phyloP scores from a whole-genome alignment of 805 yeast genomes.

The Zygosaccharomyces siamensis region DNA sequence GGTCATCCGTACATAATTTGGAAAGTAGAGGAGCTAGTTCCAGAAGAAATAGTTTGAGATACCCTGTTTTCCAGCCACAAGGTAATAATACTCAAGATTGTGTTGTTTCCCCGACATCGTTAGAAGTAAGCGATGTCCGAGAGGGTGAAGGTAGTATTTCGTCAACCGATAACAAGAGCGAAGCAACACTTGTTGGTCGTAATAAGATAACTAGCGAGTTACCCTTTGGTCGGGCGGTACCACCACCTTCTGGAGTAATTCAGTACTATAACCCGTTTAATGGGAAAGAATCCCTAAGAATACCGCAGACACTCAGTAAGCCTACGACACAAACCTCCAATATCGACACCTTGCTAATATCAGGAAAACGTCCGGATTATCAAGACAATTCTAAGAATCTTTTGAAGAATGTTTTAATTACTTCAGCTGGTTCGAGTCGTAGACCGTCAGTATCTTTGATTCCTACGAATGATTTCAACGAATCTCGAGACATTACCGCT shows the following conservation, averaged over 20 bases:
- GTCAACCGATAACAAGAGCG: background rate
- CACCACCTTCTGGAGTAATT: constrained; percentile 1
- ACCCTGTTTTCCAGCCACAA: constrained; percentile 4
- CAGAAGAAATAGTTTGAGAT: constrained; percentile 11
- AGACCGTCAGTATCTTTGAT: constrained; percentile 15
- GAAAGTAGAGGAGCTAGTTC: constrained; percentile 13
- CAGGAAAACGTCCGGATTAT: constrained; percentile 9
- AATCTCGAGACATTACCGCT: background rate
- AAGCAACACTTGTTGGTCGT: constrained; percentile 3
- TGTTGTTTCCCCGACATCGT: background rate
- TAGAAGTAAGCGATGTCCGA: background rate
- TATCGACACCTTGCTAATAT: constrained; percentile 12
- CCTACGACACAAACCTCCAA: constrained; percentile 20
- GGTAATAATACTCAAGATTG: constrained; percentile 5
- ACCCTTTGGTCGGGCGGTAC: background rate
- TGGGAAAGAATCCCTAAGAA: constrained; percentile 7
- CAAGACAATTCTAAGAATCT: constrained; percentile 18
- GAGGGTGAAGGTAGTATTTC: constrained; percentile 3
- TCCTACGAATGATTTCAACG: background rate
- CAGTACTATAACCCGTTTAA: constrained; percentile 4
- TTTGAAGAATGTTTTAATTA: constrained; percentile 16
- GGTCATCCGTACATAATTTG: constrained; percentile 13
- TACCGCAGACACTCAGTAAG: constrained; percentile 6
- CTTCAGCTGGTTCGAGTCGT: constrained; percentile 13
- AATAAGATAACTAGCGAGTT: background rate